These are phyloP conservation scores for Brassica carinata DNA, from an alignment of 345 rosid genomes.

Conservation along the genomic window DNA sequence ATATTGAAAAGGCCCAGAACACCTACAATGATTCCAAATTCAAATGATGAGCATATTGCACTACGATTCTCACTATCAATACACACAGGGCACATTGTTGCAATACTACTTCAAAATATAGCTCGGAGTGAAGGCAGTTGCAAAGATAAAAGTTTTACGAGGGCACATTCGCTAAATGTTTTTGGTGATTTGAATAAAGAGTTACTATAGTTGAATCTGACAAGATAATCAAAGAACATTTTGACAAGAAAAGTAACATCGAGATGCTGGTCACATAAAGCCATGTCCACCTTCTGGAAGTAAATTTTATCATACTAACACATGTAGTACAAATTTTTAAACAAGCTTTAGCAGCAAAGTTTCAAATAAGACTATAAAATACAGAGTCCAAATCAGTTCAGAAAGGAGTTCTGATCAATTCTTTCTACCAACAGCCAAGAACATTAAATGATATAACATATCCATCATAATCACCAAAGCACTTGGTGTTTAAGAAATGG, in stretches of 20 bases:
- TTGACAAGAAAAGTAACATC: not conserved
- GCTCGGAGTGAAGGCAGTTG: slow-evolving; percentile 14
- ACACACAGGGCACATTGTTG: slow-evolving; percentile 10
- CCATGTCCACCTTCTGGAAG: not conserved
- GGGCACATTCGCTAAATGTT: not conserved
- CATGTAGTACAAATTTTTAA: slow-evolving; percentile 7
- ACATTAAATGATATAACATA: not conserved
- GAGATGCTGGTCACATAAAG: not conserved
- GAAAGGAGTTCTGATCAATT: not conserved
- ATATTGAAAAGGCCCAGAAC: slow-evolving; percentile 89
- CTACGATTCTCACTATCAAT: not conserved
- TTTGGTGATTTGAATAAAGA: not conserved
- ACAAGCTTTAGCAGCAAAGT: slow-evolving; percentile 19
- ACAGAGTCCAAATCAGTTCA: not conserved
- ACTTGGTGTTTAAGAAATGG: not conserved
- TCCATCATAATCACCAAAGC: not conserved
- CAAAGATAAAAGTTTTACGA: slow-evolving; percentile 1
- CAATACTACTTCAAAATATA: not conserved
- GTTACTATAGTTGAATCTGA: not conserved
- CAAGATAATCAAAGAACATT: not conserved
- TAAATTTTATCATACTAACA: not conserved
- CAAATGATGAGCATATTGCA: not conserved
- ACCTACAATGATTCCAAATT: slow-evolving; percentile 48
- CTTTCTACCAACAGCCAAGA: not conserved
- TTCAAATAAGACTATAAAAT: not conserved